These are phyloP conservation scores for Ambrosiella xylebori DNA, from an alignment of 2,329 filamentous ascomycete genomes.

Conservation along the genomic window DNA sequence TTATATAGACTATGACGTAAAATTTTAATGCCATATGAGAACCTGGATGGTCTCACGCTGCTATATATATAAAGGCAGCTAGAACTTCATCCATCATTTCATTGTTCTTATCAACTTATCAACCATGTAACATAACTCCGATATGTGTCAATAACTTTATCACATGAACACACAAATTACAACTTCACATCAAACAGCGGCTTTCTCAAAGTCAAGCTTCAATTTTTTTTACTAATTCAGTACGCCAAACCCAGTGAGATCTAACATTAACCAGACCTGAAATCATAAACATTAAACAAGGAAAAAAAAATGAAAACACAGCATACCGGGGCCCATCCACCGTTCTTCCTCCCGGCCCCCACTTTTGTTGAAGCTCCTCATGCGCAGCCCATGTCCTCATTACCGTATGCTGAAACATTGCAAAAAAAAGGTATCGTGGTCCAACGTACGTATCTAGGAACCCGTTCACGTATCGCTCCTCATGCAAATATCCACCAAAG, in stretches of 20 bases:
- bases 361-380: neutral
- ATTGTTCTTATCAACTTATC: neutral
- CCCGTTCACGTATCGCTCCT: neutral
- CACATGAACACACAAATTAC: neutral
- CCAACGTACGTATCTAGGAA: neutral
- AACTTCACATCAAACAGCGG: neutral
- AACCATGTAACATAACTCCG: neutral
- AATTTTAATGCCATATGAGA: neutral
- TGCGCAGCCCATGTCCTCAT: neutral
- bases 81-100: neutral
- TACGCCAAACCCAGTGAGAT: slow-evolving; percentile 7
- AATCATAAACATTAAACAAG: neutral
- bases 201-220: neutral
- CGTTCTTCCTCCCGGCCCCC: neutral
- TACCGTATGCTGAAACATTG: neutral
- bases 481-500: neutral
- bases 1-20: neutral
- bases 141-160: neutral
- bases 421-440: neutral
- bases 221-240: neutral
- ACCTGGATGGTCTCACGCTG: neutral
- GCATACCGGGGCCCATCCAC: neutral
- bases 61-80: neutral
- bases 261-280: slow-evolving; percentile 3
- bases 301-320: neutral